These are phyloP conservation scores for Leucocoprinus sp. DNA, from an alignment of 768 basidiomycete species.

Conservation along the genomic window DNA sequence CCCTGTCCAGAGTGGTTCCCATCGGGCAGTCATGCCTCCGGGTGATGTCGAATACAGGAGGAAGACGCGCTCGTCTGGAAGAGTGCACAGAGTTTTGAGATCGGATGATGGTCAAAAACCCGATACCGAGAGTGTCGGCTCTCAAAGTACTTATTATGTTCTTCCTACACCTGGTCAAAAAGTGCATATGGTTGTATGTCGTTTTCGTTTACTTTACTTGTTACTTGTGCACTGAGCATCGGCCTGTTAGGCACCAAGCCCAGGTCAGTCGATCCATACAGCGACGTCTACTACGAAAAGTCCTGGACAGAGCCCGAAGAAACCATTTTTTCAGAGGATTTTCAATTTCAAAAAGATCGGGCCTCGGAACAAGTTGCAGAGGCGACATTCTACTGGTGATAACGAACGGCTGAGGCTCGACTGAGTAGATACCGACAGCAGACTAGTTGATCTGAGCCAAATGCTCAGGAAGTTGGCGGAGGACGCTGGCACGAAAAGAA, in stretches of 20 bases:
- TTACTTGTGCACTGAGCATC: slow-evolving; percentile 13
- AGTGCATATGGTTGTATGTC: slow-evolving; percentile 64
- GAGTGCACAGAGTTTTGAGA: slow-evolving; percentile 9
- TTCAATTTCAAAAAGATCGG: slow-evolving; percentile 35
- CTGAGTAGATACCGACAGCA: too few relatives aligned
- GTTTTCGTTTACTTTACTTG: slow-evolving; percentile 11
- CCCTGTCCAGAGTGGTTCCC: slow-evolving; percentile 21
- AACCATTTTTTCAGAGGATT: slow-evolving; percentile 58
- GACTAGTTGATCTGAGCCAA: not conserved
- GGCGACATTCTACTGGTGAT: slow-evolving; percentile 44
- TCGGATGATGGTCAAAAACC: slow-evolving; percentile 15
- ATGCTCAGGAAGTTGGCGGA: not conserved
- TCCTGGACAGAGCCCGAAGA: slow-evolving; percentile 36
- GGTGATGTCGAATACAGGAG: slow-evolving; percentile 27
- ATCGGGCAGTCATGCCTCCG: slow-evolving; percentile 35
- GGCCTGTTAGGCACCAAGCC: slow-evolving; percentile 27
- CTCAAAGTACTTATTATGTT: slow-evolving; percentile 70
- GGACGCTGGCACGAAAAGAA: not conserved
- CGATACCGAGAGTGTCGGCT: slow-evolving; percentile 35
- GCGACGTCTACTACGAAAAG: slow-evolving; percentile 54
- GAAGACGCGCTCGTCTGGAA: slow-evolving; percentile 14
- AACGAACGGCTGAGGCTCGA: slow-evolving; percentile 16
- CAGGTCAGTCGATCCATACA: slow-evolving; percentile 46
- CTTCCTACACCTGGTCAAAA: slow-evolving; percentile 67
- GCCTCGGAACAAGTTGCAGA: slow-evolving; percentile 30